These are phyloP conservation scores for Phytophthora fragariaefolia DNA, from an alignment of 352 stramenopile species.

Conservation along the genomic window DNA sequence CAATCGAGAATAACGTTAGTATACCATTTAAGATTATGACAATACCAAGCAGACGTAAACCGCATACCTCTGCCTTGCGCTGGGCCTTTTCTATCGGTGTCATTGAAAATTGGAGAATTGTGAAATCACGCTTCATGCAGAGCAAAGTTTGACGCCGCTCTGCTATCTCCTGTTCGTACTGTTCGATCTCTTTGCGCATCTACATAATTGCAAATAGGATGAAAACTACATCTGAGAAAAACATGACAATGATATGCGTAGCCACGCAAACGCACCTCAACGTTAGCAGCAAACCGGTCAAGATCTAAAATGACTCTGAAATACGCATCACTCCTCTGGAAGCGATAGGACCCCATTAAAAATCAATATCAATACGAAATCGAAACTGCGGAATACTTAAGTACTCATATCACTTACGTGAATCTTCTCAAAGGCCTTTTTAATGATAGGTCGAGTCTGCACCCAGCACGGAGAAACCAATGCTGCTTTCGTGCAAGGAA, in stretches of 20 bases:
- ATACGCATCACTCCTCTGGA: constrained; percentile 63
- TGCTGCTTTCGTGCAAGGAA: constrained; percentile 56
- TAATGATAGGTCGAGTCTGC: constrained; percentile 60
- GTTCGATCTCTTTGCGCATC: constrained; percentile 61
- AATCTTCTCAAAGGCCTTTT: constrained; percentile 68
- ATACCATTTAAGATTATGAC: neutral
- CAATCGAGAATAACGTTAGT: neutral
- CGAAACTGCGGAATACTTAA: neutral
- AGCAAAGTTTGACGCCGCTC: constrained; percentile 43
- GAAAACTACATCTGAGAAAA: neutral
- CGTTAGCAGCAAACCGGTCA: constrained; percentile 65
- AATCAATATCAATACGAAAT: constrained; percentile 8
- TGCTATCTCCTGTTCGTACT: constrained; percentile 68
- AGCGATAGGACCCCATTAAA: neutral
- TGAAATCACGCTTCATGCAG: constrained; percentile 51
- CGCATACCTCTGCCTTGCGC: constrained; percentile 64
- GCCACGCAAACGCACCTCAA: constrained; percentile 39
- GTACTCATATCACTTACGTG: constrained; percentile 51
- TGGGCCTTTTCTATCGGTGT: constrained; percentile 53
- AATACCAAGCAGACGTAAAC: too few species aligned
- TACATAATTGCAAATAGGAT: constrained; percentile 17
- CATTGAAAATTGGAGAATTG: constrained; percentile 53
- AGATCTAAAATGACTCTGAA: constrained; percentile 66
- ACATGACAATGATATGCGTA: neutral
- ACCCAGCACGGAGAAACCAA: constrained; percentile 75